Evolutionary conservation across 306 rosid species (phyloP).

Genomic region (Cucurbita pepo): DNA sequence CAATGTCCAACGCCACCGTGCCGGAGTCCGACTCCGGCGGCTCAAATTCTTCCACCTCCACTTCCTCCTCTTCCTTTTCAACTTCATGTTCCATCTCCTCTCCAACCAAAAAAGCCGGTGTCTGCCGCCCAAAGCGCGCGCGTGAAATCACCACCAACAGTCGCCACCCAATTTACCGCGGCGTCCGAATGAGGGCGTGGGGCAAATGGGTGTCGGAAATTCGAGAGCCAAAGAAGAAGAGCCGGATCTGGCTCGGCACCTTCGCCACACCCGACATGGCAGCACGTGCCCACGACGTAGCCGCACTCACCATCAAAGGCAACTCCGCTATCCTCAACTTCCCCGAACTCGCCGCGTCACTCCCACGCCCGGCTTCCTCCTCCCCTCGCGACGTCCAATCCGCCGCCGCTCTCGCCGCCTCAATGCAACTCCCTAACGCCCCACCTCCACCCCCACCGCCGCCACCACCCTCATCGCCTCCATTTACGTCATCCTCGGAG

Average conservation of each 20-base stretch:
- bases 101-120: neutral
- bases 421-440: conserved; percentile 20
- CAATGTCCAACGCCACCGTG: conserved; percentile 30
- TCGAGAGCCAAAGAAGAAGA: conserved; percentile 53
- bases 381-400: conserved; percentile 57
- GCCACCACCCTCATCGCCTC: neutral
- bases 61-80: neutral
- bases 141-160: conserved; percentile 2
- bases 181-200: conserved; percentile 64
- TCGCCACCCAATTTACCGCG: conserved; percentile 39
- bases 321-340: conserved; percentile 54
- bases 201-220: conserved; percentile 80
- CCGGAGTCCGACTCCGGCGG: neutral
- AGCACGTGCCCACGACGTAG: conserved; percentile 72
- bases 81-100: conserved; percentile 1
- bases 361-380: conserved; percentile 46
- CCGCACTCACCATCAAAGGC: conserved; percentile 46
- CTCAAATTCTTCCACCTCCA: neutral
- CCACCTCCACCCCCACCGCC: neutral
- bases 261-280: conserved; percentile 62
- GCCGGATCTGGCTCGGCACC: conserved; percentile 64
- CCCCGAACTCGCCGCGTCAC: conserved; percentile 33
- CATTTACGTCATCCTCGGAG: conserved; percentile 6
- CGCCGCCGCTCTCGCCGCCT: conserved; percentile 46
- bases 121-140: conserved; percentile 10